A percentile compares a stretch with the other conserved stretches of the same genome.
Conservation (phyloP, 495 filamentous ascomycete species). For the Schizothecium vesticola region DNA sequence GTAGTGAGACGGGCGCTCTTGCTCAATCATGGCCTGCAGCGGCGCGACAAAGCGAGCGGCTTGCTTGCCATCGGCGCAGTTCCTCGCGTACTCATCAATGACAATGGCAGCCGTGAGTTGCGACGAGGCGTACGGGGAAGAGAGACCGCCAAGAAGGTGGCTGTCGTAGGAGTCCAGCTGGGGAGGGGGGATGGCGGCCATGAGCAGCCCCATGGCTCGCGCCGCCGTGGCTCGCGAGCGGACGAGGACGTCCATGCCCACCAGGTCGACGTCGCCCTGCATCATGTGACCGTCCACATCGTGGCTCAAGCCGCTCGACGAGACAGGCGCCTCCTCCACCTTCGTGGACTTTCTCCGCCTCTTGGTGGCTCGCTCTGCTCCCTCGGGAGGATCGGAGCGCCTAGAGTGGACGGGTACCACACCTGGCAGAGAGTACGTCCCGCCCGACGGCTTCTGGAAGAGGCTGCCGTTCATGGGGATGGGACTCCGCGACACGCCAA, state of each 20-base stretch:
- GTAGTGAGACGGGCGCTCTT: constrained; percentile 74
- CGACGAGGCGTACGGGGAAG: constrained; percentile 70
- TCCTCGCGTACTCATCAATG: constrained; percentile 80
- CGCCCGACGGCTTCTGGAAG: constrained; percentile 92
- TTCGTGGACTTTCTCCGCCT: constrained; percentile 78
- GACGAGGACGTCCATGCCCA: constrained; percentile 80
- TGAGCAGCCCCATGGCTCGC: constrained; percentile 71
- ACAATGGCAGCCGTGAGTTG: constrained; percentile 79
- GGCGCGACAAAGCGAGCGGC: constrained; percentile 46
- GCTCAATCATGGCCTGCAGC: constrained; percentile 69
- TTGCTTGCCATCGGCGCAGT: constrained; percentile 35
- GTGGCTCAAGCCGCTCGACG: constrained; percentile 54
- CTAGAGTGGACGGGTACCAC: constrained; percentile 43
- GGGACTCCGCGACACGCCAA: constrained; percentile 83
- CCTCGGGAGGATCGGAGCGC: constrained; percentile 57
- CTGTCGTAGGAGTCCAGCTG: constrained; percentile 48
- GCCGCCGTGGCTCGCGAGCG: constrained; percentile 84
- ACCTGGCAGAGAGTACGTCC: constrained; percentile 58
- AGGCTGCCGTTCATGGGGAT: constrained; percentile 82
- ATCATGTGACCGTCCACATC: constrained; percentile 98
- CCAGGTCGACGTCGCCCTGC: constrained; percentile 89
- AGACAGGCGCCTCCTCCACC: constrained; percentile 60
- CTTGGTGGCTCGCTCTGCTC: constrained; percentile 50
- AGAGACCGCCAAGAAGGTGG: constrained; percentile 57
- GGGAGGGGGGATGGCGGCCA: constrained; percentile 54